phyloP scores from a whole-genome alignment of 352 stramenopile species.

The Globisporangium nagaii region DNA sequence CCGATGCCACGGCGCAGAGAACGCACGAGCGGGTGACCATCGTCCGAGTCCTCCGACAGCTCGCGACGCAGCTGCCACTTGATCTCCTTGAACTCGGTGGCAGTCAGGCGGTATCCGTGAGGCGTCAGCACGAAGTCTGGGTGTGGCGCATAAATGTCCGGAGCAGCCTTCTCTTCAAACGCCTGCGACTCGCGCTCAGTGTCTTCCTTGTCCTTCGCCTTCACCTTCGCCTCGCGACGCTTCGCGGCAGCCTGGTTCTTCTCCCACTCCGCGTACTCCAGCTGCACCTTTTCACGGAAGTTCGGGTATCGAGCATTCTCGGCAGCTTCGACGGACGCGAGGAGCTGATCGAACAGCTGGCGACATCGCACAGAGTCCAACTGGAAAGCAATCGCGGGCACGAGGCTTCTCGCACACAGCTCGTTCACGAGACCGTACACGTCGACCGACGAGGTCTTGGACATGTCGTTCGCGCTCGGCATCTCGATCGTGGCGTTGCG shows the following conservation, averaged over 20 bases:
- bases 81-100: constrained; percentile 89
- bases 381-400: constrained; percentile 86
- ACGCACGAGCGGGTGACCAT: constrained; percentile 74
- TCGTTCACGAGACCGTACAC: constrained; percentile 69
- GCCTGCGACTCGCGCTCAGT: constrained; percentile 74
- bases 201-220: constrained; percentile 90
- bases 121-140: constrained; percentile 97
- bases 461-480: constrained; percentile 36
- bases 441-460: constrained; percentile 57
- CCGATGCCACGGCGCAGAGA: constrained; percentile 95
- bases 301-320: constrained; percentile 75
- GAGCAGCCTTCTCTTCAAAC: constrained; percentile 76
- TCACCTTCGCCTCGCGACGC: constrained; percentile 91
- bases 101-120: constrained; percentile 90
- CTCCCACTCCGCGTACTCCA: constrained; percentile 87
- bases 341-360: constrained; percentile 79
- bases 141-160: constrained; percentile 95
- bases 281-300: constrained; percentile 92
- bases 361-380: constrained; percentile 85
- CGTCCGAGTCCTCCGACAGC: constrained; percentile 75
- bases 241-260: constrained; percentile 88
- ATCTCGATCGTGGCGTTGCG: constrained; percentile 56
- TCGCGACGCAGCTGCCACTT: constrained; percentile 83
- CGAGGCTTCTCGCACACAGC: constrained; percentile 48
- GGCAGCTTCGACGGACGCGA: constrained; percentile 65